phyloP scores from a whole-genome alignment of 495 filamentous ascomycete genomes.

The Hyaloscypha finlandica region DNA sequence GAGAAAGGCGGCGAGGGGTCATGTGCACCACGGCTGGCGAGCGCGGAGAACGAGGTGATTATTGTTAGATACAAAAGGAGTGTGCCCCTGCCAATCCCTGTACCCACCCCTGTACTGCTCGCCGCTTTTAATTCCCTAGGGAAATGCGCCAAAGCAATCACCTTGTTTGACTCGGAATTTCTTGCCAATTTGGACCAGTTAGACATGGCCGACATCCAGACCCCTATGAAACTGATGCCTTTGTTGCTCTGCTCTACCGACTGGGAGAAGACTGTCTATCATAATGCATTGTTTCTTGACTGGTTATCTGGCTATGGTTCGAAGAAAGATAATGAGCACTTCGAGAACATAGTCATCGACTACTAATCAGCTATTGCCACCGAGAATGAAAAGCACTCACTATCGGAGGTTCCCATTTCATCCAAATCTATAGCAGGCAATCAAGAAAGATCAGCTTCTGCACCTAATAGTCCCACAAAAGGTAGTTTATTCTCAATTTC shows the following conservation, averaged over 20 bases:
- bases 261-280: slow-evolving; percentile 22
- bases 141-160: too few species aligned
- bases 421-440: neutral
- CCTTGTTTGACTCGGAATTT: too few species aligned
- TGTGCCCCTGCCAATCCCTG: too few species aligned
- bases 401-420: neutral
- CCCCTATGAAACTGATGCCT: slow-evolving; percentile 20
- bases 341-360: slow-evolving; percentile 20
- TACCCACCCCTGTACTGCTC: too few species aligned
- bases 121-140: too few species aligned
- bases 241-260: slow-evolving; percentile 21
- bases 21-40: too few species aligned
- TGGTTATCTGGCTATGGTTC: slow-evolving; percentile 17
- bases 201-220: slow-evolving; percentile 18
- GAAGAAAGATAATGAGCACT: slow-evolving; percentile 17
- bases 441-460: slow-evolving; percentile 8
- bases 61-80: too few species aligned
- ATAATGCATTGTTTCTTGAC: slow-evolving; percentile 22
- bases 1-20: too few species aligned
- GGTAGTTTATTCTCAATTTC: neutral
- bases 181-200: slow-evolving; percentile 20
- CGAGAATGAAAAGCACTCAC: slow-evolving; percentile 4
- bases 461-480: neutral
- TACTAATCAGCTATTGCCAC: slow-evolving; percentile 19
- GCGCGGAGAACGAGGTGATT: too few species aligned